Evolutionary conservation across 208 protist species (phyloP).

Genomic region (Vickermania ingenoplastis): DNA sequence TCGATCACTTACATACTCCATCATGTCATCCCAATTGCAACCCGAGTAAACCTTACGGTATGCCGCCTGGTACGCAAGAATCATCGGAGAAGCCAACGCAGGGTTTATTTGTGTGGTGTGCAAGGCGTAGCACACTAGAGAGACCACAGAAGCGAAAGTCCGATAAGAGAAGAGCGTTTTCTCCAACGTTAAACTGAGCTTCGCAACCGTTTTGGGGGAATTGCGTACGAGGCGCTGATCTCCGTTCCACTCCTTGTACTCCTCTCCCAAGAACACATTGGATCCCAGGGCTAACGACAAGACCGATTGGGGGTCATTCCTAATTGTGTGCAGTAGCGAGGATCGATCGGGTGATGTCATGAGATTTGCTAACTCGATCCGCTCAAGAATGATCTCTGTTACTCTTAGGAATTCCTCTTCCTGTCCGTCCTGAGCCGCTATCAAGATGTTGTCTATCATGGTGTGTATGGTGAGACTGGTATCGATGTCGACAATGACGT

Average conservation of each 20-base stretch:
- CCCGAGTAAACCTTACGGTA: not conserved
- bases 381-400: not conserved
- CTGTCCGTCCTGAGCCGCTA: not conserved
- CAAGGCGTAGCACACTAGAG: not conserved
- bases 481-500: constrained; percentile 1
- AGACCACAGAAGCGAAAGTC: not conserved
- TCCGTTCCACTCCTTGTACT: constrained; percentile 1
- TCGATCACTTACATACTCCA: not conserved
- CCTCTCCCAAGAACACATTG: not conserved
- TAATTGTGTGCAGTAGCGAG: not conserved
- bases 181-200: not conserved
- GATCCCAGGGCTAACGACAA: not conserved
- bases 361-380: not conserved
- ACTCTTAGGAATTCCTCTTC: not conserved
- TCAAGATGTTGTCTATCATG: constrained; percentile 6
- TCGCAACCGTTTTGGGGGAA: not conserved
- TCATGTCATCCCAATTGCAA: not conserved
- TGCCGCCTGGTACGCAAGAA: not conserved
- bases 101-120: not conserved
- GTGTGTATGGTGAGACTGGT: not conserved
- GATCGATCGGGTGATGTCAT: not conserved
- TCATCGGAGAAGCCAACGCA: not conserved
- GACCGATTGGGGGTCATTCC: not conserved
- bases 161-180: not conserved
- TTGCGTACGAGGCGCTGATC: not conserved